phyloP scores from a whole-genome alignment of 371 early-diverging fungal species.

The Mucor circinelloides region DNA sequence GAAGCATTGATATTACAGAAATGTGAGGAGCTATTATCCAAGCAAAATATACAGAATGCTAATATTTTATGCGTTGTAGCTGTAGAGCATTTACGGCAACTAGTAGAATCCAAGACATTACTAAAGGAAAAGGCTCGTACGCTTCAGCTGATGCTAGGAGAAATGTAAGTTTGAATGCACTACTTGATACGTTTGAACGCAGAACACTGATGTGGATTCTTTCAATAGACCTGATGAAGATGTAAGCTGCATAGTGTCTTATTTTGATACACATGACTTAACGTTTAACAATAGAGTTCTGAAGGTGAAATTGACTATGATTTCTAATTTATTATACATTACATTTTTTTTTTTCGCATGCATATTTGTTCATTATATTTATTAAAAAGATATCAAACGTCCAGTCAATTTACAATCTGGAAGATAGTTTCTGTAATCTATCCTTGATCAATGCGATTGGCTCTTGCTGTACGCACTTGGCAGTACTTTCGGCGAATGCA shows the following conservation, averaged over 20 bases:
- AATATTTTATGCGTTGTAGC: slow-evolving; percentile 3
- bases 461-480: slow-evolving; percentile 18
- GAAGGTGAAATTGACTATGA: slow-evolving; percentile 25
- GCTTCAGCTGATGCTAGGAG: slow-evolving; percentile 22
- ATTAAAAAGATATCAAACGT: neutral
- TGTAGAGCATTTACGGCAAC: slow-evolving; percentile 20
- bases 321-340: neutral
- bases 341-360: neutral
- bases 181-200: no score
- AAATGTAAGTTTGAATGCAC: slow-evolving; percentile 17
- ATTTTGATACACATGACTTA: neutral
- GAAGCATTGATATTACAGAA: slow-evolving; percentile 47
- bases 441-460: slow-evolving; percentile 27
- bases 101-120: slow-evolving; percentile 21
- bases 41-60: neutral
- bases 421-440: slow-evolving; percentile 19
- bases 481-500: slow-evolving; percentile 1
- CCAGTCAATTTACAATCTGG: neutral
- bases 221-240: slow-evolving; percentile 28
- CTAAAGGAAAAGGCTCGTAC: slow-evolving; percentile 23
- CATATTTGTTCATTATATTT: neutral
- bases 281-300: slow-evolving; percentile 15
- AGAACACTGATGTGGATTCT: neutral
- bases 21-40: slow-evolving; percentile 9
- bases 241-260: slow-evolving; percentile 9